Percentiles rank a stretch among this genome's conserved stretches.
Evolutionary conservation across 2,329 filamentous ascomycete genomes (phyloP).

Genomic region (Ophiostoma piceae): DNA sequence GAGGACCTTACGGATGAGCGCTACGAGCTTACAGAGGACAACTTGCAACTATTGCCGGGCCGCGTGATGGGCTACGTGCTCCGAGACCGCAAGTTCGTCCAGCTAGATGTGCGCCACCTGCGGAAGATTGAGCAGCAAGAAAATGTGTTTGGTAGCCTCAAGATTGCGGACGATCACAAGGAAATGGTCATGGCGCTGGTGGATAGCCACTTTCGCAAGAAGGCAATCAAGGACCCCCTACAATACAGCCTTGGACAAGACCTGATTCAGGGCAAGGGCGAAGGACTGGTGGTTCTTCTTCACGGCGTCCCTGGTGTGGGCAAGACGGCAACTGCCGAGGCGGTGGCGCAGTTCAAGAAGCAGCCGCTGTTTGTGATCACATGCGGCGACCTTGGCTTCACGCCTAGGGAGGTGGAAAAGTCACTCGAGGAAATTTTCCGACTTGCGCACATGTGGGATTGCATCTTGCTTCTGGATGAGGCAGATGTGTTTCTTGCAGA

Average conservation of each 20-base stretch:
- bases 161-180: slow-evolving; percentile 28
- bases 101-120: slow-evolving; percentile 22
- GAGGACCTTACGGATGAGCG: slow-evolving; percentile 15
- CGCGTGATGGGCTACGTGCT: slow-evolving; percentile 30
- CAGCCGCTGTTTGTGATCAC: slow-evolving; percentile 47
- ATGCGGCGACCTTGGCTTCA: slow-evolving; percentile 45
- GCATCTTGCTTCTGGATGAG: slow-evolving; percentile 30
- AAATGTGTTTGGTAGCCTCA: slow-evolving; percentile 28
- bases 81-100: slow-evolving; percentile 30
- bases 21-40: slow-evolving; percentile 23
- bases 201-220: slow-evolving; percentile 24
- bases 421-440: slow-evolving; percentile 30
- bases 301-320: slow-evolving; percentile 47
- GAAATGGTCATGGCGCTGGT: slow-evolving; percentile 28
- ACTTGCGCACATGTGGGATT: slow-evolving; percentile 28
- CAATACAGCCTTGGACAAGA: slow-evolving; percentile 32
- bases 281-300: slow-evolving; percentile 42
- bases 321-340: slow-evolving; percentile 44
- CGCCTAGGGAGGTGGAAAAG: slow-evolving; percentile 34
- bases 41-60: slow-evolving; percentile 25
- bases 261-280: slow-evolving; percentile 43
- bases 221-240: slow-evolving; percentile 22
- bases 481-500: slow-evolving; percentile 30
- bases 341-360: slow-evolving; percentile 37
- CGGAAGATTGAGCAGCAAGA: slow-evolving; percentile 19